Evolutionary conservation across 495 filamentous ascomycete genomes (phyloP), one percentile per base, ranked within the genome.

Genomic region (Neurospora sp.): DNA sequence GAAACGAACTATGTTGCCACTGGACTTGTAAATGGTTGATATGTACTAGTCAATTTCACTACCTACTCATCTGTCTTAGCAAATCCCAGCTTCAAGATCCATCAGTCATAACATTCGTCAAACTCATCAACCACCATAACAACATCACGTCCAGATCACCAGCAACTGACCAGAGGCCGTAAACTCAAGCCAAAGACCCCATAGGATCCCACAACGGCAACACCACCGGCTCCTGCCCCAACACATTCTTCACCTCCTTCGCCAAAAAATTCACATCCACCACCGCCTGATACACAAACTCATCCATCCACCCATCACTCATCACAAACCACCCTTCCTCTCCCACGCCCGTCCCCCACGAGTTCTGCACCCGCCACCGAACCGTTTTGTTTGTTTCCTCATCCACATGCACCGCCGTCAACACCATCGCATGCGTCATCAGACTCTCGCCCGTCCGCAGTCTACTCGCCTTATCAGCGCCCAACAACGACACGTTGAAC

Each of bases 341-440:
- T 0, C 93, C 93, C 0, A 84, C 86, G 0, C 70, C 79, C 37
- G 86, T 83, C 12, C 92, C 92, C 93, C 93, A 97, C 10, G 85
- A 89, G 75, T 97, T 97, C 84, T 97, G 91, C 68, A 97, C 92
- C 39, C 93, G 82, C 93, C 93, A 96, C 69, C 93, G 83, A 4
- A 92, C 87, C 2, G 89, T 83, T 76, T 87, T 84, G 0, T 87
- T 89, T 42, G 88, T 84, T n/a, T 79, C 81, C 69, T 82, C 81
- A 70, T 90, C 86, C 9, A 96, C 74, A 79, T 96, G 92, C 68
- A 96, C 93, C 0, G 86, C 94, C 4, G 92, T 96, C 65, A 97
- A 81, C 3, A 96, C 92, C 93, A 97, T 97, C 0, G 93, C 93
- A 77, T 96, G 93, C 8, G 93, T 97, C 93, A 97, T 95, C 7